Evolutionary conservation across 2,329 filamentous ascomycete species (phyloP).

Genomic region (Phialophora verrucosa): DNA sequence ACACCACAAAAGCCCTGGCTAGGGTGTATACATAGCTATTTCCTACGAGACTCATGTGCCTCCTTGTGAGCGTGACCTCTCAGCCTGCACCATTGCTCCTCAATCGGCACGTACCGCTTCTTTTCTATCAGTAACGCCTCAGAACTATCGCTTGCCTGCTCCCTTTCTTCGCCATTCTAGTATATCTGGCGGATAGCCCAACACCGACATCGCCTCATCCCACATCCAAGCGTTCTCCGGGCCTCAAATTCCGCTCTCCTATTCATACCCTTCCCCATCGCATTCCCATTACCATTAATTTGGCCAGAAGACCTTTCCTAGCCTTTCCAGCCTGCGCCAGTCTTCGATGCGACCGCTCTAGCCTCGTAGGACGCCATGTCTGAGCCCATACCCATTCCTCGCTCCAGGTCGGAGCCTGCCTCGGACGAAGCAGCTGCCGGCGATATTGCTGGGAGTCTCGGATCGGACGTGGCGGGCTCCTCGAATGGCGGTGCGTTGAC

Average conservation of each 20-base stretch:
- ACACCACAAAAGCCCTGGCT: background rate
- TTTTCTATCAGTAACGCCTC: constrained; percentile 12
- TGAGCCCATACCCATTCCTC: constrained; percentile 38
- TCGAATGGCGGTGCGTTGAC: constrained; percentile 44
- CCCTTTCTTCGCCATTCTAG: background rate
- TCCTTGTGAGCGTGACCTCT: constrained; percentile 18
- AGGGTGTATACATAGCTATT: background rate
- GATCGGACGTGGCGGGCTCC: constrained; percentile 32
- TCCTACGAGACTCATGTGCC: constrained; percentile 19
- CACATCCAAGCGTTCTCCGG: background rate
- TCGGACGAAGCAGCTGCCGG: constrained; percentile 32
- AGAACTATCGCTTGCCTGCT: constrained; percentile 9
- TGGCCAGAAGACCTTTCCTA: no score
- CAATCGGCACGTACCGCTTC: constrained; percentile 24
- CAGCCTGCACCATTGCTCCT: constrained; percentile 5
- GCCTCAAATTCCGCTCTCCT: constrained; percentile 6
- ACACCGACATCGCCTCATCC: constrained; percentile 7
- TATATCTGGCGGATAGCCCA: constrained; percentile 13
- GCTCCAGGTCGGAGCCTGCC: constrained; percentile 39
- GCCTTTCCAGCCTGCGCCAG: constrained; percentile 2
- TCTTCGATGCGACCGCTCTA: constrained; percentile 6
- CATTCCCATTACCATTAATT: background rate
- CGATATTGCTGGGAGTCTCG: constrained; percentile 14
- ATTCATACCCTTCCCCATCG: background rate
- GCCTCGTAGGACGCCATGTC: constrained; percentile 39